Conservation (phyloP, 257 asterid species). For the Cinchona pubescens region DNA sequence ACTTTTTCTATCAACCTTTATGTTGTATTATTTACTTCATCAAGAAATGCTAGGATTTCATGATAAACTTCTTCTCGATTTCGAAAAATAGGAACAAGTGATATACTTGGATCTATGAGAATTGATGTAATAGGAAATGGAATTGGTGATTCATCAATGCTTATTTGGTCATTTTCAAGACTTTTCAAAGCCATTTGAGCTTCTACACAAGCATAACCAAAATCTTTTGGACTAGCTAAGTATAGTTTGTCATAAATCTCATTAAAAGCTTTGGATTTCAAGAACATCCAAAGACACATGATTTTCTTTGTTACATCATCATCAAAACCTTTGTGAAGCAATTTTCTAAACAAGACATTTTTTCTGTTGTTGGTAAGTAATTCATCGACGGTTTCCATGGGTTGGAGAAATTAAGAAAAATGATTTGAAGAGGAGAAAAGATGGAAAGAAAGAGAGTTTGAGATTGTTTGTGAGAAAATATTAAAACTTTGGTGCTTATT, state of each 20-base stretch:
- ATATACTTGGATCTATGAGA: too few species aligned
- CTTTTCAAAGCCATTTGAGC: background rate
- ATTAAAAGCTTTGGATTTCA: background rate
- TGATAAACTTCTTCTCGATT: background rate
- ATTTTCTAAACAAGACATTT: background rate
- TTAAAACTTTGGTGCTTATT: background rate
- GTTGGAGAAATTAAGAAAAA: background rate
- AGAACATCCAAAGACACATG: constrained; percentile 14
- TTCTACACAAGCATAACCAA: constrained; percentile 1
- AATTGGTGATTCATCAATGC: background rate
- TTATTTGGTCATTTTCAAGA: background rate
- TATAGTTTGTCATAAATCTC: background rate
- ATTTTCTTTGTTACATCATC: background rate
- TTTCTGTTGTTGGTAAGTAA: background rate
- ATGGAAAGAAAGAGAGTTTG: background rate
- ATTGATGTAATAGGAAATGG: constrained; percentile 3
- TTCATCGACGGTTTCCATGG: background rate
- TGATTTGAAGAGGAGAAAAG: background rate
- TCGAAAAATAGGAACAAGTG: background rate
- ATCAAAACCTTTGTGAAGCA: background rate
- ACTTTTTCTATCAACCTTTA: background rate
- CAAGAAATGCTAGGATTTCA: background rate
- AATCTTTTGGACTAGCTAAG: background rate
- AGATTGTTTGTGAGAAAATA: too few species aligned
- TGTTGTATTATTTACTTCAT: background rate